Base-by-base conservation (phyloP, 2,329 filamentous ascomycete species). In the Alternaria sp. region DNA sequence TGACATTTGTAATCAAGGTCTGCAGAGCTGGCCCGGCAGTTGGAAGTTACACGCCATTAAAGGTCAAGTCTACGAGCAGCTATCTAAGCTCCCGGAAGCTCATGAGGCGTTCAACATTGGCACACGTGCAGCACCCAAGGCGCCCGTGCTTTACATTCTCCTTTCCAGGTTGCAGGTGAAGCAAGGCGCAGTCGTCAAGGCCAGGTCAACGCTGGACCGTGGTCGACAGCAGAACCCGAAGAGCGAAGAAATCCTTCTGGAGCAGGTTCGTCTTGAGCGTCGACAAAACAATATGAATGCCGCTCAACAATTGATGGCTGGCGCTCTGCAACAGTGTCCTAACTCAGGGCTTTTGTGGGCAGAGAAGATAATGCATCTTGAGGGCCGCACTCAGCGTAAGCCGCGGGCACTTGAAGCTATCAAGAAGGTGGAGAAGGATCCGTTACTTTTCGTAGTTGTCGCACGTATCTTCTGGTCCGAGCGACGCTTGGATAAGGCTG, bases 1-100 rank as follows among this genome's bases (percentile, higher is more conserved):
- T 13, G 91, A 96, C 70, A 87, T 99, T 10, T 91, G 91, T 41
- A 92, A 93, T 59, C 90, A 96, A 74, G 95, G 90, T 1, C 82
- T 99, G 34, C 89, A 93, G 65, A 85, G 92, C 9, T 99, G 96
- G 80, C 94, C 95, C 0, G 86, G 88, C 42, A 87, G 90, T 11
- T 85, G 92, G 51, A 98, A 98, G 79, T 84, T 99, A 24, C 97
- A 94, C 90, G 97, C 98, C 91, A 91, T 97, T 82, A 99, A 99
- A 80, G 95, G 96, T 0, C 95, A 99, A 75, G 95, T 98, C 62
- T 99, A 99, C 82, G 91, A 97, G 73, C 85, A 88, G 41, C 85
- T 93, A 45, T 88, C 86, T 68, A 93, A 92, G 79, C 80, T 90
- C 13, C 88, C 90, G 0, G 91, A 95, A 77, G 95, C 95, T 3